Base-by-base conservation (phyloP, 2,329 filamentous ascomycete species). In the Beauveria varroae region DNA sequence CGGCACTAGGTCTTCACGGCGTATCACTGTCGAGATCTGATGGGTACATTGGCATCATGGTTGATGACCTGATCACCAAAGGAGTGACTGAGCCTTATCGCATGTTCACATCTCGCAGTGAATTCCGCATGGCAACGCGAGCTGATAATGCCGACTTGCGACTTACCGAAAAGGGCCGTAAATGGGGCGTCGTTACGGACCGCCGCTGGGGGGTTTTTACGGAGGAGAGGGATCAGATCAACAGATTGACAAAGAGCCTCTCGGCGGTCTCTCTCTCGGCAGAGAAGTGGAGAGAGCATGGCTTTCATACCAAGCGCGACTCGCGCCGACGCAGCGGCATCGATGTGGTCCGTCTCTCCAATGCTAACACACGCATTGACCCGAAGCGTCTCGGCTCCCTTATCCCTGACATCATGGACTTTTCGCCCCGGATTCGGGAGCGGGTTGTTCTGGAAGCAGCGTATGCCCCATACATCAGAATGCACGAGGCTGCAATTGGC, bases 11-110 rank as follows among this genome's bases (percentile, higher is more conserved):
- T 1, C 85, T 88, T 62, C 73, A 79, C 1, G 81, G 86, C 0
- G 80, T 96, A 63, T 83, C 83, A 0, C 78, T 99, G 34, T 87
- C 87, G 8, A 84, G 95, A 65, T 87, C 89, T 1, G 93, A 99
- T 73, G 92, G 91, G 14, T 99, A 97, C 73, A 98, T 99, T 69
- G 95, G 95, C 66, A 89, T 99, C 76, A 96, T 99, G 92, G 93
- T 99, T 68, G 95, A 99, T 74, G 95, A 99, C 72, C 85, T 99
- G 43, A 87, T 96, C 70, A 98, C 93, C 24, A 98, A 97, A 75
- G 95, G 95, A 53, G 95, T 99, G 34, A 93, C 90, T 2, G 95
- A 99, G 71, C 95, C 95, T 1, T 99, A 99, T 75, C 86, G 95
- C 66, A 98, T 99, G 93, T 99, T 99, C 78, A 99, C 95, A 2